Evolutionary conservation across 164 flowering plant species (phyloP), one percentile per base, ranked within the genome.

Genomic region (Buxus sempervirens): DNA sequence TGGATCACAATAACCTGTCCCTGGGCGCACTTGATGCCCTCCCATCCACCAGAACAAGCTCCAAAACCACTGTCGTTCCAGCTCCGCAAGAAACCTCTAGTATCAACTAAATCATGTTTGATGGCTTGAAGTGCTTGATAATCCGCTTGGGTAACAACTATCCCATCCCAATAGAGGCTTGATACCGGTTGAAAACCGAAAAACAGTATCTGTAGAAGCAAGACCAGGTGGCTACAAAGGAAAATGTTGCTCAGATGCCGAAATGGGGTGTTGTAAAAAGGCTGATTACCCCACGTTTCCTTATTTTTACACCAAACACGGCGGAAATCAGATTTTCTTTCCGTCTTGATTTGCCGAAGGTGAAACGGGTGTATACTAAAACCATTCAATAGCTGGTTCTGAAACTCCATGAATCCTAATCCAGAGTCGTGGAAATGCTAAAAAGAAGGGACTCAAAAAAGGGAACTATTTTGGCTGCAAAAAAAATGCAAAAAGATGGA

Each of bases 31-130:
- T 88, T 93, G 82, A 93, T 89, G 38, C 99, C 99, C 0, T 62
- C 68, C 99, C 99, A 96, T 4, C 76, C 69, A 25, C 96, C 96
- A 0, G 98, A 86, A 67, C 99, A 96, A 48, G 89, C 93, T 45
- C 83, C 86, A 19, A 23, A 32, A 7, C 86, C 81, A 15, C 73
- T 77, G 64, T 77, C 83, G 58, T 88, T 88, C 98, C 98, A 94
- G 84, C 88, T 86, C 16, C 81, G 67, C n/a, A 93, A 64, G 15
- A 78, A 72, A 0, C 92, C 84, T 22, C 23, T 75, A 18, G 66
- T 67, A 69, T 93, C 98, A 6, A 82, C 48, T 0, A 93, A 75
- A 0, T 82, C 90, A 1, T 73, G 82, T 36, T 83, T 85, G 28
- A 93, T 56, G 19, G 90, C 90, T 60, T 72, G 72, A 6, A 93